These are phyloP conservation scores for Ogataea parapolymorpha DNA, from an alignment of 805 yeast species.

Conservation along the genomic window DNA sequence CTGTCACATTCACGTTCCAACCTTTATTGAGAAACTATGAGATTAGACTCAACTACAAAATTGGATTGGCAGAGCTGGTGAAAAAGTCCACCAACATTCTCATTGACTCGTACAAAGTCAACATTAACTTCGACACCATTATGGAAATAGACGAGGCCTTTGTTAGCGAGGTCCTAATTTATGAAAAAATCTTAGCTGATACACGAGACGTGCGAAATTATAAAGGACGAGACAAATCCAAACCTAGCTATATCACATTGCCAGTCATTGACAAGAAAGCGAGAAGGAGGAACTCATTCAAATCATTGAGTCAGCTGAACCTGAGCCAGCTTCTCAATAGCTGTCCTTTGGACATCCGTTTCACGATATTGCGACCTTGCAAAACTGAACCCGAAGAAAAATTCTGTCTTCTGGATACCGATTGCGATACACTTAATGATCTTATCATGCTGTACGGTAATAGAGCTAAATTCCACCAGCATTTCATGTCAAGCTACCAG, in stretches of 20 bases:
- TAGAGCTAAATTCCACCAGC: constrained; percentile 50
- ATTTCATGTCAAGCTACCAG: constrained; percentile 40
- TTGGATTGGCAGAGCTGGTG: constrained; percentile 48
- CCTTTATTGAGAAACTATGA: constrained; percentile 33
- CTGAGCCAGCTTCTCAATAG: constrained; percentile 23
- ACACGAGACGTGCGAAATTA: constrained; percentile 24
- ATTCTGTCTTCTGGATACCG: constrained; percentile 29
- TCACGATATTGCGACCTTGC: constrained; percentile 30
- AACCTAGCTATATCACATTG: constrained; percentile 25
- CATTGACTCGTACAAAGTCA: constrained; percentile 49
- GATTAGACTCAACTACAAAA: constrained; percentile 38
- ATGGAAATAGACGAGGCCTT: constrained; percentile 39
- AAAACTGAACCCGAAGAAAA: constrained; percentile 20
- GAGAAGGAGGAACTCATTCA: constrained; percentile 17
- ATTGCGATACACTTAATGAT: constrained; percentile 41
- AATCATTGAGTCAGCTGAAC: constrained; percentile 20
- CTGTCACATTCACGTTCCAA: constrained; percentile 41
- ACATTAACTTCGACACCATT: constrained; percentile 41
- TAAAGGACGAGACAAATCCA: constrained; percentile 19
- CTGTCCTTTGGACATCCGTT: constrained; percentile 31
- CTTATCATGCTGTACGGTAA: constrained; percentile 47
- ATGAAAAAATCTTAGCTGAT: constrained; percentile 34
- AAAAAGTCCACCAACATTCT: constrained; percentile 46
- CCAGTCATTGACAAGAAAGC: constrained; percentile 30
- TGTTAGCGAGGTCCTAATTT: constrained; percentile 39